phyloP scores from a whole-genome alignment of 2,329 filamentous ascomycete species.

The Ceratocystis variospora region DNA sequence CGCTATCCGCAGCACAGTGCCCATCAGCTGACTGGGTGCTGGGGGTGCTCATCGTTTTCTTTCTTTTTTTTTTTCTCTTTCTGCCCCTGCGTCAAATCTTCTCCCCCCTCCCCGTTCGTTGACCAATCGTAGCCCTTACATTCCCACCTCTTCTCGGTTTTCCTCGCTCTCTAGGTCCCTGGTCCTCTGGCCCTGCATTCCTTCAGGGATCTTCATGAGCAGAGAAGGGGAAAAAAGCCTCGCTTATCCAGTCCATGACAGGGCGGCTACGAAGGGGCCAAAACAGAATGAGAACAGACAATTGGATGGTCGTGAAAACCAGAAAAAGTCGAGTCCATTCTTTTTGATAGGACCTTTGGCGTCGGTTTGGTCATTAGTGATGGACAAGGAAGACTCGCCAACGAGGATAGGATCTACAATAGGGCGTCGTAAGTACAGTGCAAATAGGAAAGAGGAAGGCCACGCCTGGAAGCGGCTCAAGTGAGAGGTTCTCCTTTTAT shows the following conservation, averaged over 20 bases:
- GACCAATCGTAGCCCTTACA: neutral
- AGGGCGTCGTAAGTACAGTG: no score
- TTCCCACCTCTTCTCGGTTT: neutral
- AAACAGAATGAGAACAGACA: neutral
- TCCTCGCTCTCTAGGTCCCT: no score
- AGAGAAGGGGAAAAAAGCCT: neutral
- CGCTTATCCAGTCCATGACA: neutral
- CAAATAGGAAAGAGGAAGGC: no score
- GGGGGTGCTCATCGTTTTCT: neutral
- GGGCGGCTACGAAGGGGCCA: neutral
- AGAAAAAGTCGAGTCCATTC: neutral
- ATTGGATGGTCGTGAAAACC: neutral
- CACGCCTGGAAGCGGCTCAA: no score
- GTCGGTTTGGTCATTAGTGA: no score
- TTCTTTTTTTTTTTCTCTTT: neutral
- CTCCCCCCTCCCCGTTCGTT: neutral
- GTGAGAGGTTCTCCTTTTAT: neutral
- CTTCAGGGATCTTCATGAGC: neutral
- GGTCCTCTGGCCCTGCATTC: no score
- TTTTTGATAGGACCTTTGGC: no score
- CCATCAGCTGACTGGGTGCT: no score
- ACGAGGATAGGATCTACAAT: no score
- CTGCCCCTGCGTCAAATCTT: neutral
- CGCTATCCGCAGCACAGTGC: no score
- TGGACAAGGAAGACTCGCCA: no score